phyloP scores from a whole-genome alignment of 108 stramenopile genomes.

The Skeletonema tropicum region DNA sequence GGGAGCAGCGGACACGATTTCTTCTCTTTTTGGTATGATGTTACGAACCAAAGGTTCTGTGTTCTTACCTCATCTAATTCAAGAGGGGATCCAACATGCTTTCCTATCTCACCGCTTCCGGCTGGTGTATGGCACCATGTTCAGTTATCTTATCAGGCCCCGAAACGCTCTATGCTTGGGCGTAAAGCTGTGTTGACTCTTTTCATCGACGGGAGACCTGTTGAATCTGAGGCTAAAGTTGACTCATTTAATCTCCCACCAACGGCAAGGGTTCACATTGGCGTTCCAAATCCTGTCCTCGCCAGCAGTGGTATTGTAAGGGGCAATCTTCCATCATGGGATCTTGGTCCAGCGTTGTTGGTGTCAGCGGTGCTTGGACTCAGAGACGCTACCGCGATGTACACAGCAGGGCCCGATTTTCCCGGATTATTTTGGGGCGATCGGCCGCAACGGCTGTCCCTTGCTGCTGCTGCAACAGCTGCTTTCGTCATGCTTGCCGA shows the following conservation, averaged over 20 bases:
- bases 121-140: slow-evolving; percentile 88
- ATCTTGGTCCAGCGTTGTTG: slow-evolving; percentile 75
- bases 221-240: slow-evolving; percentile 81
- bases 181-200: slow-evolving; percentile 71
- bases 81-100: slow-evolving; percentile 69
- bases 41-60: slow-evolving; percentile 69
- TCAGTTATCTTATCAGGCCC: slow-evolving; percentile 79
- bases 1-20: slow-evolving; percentile 55
- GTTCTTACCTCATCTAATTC: slow-evolving; percentile 70
- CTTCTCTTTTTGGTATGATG: slow-evolving; percentile 83
- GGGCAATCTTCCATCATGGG: slow-evolving; percentile 79
- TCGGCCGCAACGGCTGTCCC: slow-evolving; percentile 82
- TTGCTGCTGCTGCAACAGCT: slow-evolving; percentile 82
- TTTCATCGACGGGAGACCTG: slow-evolving; percentile 79
- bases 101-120: slow-evolving; percentile 79
- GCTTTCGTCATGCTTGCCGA: slow-evolving; percentile 80
- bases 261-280: slow-evolving; percentile 73
- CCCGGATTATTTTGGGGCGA: slow-evolving; percentile 89
- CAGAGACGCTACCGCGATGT: slow-evolving; percentile 84
- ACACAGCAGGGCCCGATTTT: slow-evolving; percentile 81
- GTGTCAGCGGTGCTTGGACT: slow-evolving; percentile 69
- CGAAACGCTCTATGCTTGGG: slow-evolving; percentile 81
- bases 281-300: slow-evolving; percentile 78
- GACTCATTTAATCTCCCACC: slow-evolving; percentile 81
- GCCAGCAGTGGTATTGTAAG: slow-evolving; percentile 76